phyloP scores from a whole-genome alignment of 176 grass and related monocot genomes.

The Melocanna baccifera region DNA sequence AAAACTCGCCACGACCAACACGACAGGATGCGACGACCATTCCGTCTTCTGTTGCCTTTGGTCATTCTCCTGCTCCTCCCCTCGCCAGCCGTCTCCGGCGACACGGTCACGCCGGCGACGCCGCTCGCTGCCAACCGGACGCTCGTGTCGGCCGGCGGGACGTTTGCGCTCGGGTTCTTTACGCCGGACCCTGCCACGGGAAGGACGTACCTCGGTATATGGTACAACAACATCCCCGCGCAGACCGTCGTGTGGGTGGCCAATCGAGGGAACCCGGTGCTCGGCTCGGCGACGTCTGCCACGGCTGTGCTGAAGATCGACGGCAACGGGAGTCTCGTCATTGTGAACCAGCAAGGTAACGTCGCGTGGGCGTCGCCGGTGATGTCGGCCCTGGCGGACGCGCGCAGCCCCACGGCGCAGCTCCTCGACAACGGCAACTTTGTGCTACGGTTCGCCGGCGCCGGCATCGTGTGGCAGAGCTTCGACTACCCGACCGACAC shows the following conservation, averaged over 20 bases:
- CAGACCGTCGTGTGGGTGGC: not conserved
- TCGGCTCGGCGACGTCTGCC: not conserved
- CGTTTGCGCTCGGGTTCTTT: constrained; percentile 61
- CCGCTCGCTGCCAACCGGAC: constrained; percentile 8
- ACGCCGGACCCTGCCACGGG: constrained; percentile 11
- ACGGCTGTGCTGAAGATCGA: constrained; percentile 6
- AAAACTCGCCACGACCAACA: not conserved
- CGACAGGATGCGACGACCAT: not conserved
- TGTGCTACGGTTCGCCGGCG: constrained; percentile 26
- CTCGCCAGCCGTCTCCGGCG: not conserved
- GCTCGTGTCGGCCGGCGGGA: constrained; percentile 40
- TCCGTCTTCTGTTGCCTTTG: not conserved
- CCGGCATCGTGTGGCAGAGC: no score
- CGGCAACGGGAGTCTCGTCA: constrained; percentile 35
- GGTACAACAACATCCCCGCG: constrained; percentile 42
- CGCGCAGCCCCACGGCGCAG: constrained; percentile 29
- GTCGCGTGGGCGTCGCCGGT: constrained; percentile 37
- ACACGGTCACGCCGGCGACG: constrained; percentile 8
- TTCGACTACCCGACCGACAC: constrained; percentile 16
- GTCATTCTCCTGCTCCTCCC: not conserved
- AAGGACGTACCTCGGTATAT: constrained; percentile 50
- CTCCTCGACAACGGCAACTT: constrained; percentile 59
- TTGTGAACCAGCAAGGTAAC: not conserved
- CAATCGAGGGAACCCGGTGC: constrained; percentile 26
- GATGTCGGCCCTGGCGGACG: not conserved